A percentile compares a stretch with the other conserved stretches of the same genome.
These are phyloP conservation scores for Colletotrichum godetiae DNA, from an alignment of 2,329 filamentous ascomycete genomes.

Conservation along the genomic window DNA sequence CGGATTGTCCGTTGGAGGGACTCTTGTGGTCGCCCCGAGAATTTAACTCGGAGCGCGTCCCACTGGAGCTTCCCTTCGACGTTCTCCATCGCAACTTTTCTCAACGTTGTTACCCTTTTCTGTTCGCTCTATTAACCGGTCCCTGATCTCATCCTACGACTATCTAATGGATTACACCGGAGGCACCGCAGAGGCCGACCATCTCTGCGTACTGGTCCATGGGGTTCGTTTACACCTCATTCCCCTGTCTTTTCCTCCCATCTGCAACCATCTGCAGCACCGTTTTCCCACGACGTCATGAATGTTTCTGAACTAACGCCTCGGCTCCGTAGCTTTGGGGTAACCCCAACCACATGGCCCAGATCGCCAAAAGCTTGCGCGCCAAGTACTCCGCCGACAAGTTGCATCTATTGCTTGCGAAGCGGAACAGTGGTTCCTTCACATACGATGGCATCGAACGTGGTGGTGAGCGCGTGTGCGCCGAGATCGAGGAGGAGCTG, in stretches of 20 bases:
- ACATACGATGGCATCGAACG: constrained; percentile 78
- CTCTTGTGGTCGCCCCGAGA: constrained; percentile 32
- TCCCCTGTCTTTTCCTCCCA: constrained; percentile 12
- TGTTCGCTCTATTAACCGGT: constrained; percentile 47
- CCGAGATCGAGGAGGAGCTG: constrained; percentile 74
- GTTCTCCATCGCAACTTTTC: neutral
- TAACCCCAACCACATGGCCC: constrained; percentile 78
- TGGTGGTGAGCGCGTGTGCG: constrained; percentile 74
- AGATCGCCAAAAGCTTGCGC: constrained; percentile 74
- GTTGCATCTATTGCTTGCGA: constrained; percentile 77
- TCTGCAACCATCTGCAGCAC: neutral
- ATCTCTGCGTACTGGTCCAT: constrained; percentile 83
- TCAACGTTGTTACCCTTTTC: constrained; percentile 43
- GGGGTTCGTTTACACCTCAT: constrained; percentile 65
- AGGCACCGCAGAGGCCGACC: constrained; percentile 67
- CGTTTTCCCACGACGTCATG: constrained; percentile 33
- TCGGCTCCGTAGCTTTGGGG: constrained; percentile 74
- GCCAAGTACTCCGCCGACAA: constrained; percentile 69
- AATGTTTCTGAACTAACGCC: constrained; percentile 39
- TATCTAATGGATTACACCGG: constrained; percentile 60
- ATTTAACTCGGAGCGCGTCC: constrained; percentile 34
- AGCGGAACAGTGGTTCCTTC: constrained; percentile 79
- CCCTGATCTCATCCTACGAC: constrained; percentile 43
- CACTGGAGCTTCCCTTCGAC: constrained; percentile 24
- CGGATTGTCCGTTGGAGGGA: constrained; percentile 32